These are phyloP conservation scores for Fragilariopsis cylindrus DNA, from an alignment of 108 stramenopile species.

Conservation along the genomic window DNA sequence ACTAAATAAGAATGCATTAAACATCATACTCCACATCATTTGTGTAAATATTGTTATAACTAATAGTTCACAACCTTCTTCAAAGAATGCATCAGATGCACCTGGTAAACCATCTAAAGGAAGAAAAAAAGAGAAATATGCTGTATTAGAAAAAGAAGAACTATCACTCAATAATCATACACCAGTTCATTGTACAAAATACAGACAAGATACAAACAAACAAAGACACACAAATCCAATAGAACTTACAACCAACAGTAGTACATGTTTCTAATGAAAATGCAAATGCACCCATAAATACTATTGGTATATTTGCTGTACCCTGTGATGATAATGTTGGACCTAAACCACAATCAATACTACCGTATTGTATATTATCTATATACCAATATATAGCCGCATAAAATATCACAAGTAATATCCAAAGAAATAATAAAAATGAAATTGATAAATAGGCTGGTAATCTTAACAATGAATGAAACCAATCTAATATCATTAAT, in stretches of 20 bases:
- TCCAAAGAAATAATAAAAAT: slow-evolving; percentile 62
- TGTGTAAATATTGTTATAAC: slow-evolving; percentile 73
- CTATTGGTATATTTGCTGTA: slow-evolving; percentile 30
- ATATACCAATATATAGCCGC: slow-evolving; percentile 57
- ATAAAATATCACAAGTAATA: slow-evolving; percentile 58
- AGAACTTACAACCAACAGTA: slow-evolving; percentile 60
- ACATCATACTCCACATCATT: slow-evolving; percentile 74
- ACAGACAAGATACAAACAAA: not conserved
- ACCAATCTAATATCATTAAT: slow-evolving; percentile 66
- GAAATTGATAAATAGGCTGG: slow-evolving; percentile 38
- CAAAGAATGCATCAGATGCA: slow-evolving; percentile 71
- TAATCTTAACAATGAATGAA: slow-evolving; percentile 69
- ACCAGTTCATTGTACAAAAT: not conserved
- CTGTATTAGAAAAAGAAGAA: not conserved
- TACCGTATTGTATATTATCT: slow-evolving; percentile 35
- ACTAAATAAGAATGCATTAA: slow-evolving; percentile 78
- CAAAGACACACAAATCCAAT: not conserved
- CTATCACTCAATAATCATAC: too few species aligned
- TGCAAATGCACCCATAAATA: slow-evolving; percentile 62
- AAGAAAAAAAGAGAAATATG: not conserved
- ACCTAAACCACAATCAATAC: slow-evolving; percentile 64
- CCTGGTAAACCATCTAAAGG: slow-evolving; percentile 48
- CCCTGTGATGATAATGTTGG: not conserved
- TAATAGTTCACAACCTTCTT: slow-evolving; percentile 54
- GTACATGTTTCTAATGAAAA: slow-evolving; percentile 82